Percentiles rank a stretch among this genome's conserved stretches.
These are phyloP conservation scores for Pseudoturritis turrita DNA, from an alignment of 345 rosid species.

Conservation along the genomic window DNA sequence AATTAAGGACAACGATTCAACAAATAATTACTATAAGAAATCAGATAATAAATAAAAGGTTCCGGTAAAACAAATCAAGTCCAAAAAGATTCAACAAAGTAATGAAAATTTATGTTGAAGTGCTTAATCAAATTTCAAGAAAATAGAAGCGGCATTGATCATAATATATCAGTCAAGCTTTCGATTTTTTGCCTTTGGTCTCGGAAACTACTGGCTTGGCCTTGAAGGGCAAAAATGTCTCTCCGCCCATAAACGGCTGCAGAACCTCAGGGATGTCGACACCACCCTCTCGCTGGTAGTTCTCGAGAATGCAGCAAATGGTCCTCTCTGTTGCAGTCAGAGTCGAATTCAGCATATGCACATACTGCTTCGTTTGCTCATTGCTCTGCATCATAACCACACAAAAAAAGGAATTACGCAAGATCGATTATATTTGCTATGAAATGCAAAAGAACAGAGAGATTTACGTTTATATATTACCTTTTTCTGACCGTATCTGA, in stretches of 20 bases:
- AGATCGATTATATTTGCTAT: background rate
- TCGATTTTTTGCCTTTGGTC: constrained; percentile 44
- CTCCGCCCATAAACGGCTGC: constrained; percentile 67
- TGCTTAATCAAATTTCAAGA: background rate
- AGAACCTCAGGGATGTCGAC: constrained; percentile 75
- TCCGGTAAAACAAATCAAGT: background rate
- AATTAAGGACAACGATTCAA: background rate
- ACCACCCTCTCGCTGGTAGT: constrained; percentile 78
- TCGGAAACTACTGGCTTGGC: constrained; percentile 44
- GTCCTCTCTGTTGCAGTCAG: constrained; percentile 96
- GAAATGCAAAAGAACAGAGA: background rate
- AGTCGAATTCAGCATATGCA: constrained; percentile 84
- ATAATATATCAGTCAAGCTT: constrained; percentile 24
- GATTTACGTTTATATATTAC: too few species aligned
- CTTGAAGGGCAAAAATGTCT: constrained; percentile 71
- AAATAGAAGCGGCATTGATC: background rate
- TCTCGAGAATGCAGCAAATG: constrained; percentile 90
- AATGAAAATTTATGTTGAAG: background rate
- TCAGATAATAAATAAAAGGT: constrained; percentile 7
- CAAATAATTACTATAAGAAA: background rate
- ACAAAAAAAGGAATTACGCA: background rate
- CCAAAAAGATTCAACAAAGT: background rate
- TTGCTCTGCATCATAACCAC: constrained; percentile 48
- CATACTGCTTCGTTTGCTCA: constrained; percentile 74
- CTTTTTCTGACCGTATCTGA: constrained; percentile 92